A percentile compares a stretch with the other conserved stretches of the same genome.
phyloP scores from a whole-genome alignment of 768 basidiomycete species.

The Amanita rubescens region DNA sequence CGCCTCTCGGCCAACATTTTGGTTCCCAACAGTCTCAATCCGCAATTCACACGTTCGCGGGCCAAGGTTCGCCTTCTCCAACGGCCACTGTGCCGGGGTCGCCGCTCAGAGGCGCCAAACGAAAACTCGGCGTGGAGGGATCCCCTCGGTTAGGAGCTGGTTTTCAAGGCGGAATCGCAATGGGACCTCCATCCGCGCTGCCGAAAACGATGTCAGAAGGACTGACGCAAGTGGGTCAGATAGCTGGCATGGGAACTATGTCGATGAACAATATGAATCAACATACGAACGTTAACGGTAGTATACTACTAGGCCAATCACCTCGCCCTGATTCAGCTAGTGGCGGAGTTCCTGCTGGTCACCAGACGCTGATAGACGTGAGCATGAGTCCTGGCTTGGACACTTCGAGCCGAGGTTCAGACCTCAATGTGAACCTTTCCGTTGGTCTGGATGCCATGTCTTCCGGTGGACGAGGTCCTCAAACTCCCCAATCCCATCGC shows the following conservation, averaged over 20 bases:
- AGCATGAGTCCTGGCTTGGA: conserved; percentile 11
- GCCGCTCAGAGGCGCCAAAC: conserved; percentile 24
- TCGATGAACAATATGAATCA: conserved; percentile 12
- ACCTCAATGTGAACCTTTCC: conserved; percentile 17
- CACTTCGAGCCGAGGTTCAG: not conserved
- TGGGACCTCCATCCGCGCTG: conserved; percentile 16
- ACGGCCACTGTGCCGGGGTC: conserved; percentile 14
- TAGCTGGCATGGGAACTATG: conserved; percentile 12
- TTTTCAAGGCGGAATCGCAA: conserved; percentile 6
- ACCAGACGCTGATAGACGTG: conserved; percentile 3
- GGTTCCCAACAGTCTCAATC: conserved; percentile 8
- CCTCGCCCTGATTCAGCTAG: conserved; percentile 10
- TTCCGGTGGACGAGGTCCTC: conserved; percentile 9
- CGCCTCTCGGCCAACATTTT: conserved; percentile 10
- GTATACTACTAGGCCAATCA: conserved; percentile 9
- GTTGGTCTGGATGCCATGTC: conserved; percentile 13
- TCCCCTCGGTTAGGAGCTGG: conserved; percentile 14
- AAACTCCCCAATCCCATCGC: conserved; percentile 13
- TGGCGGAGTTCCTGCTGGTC: conserved; percentile 8
- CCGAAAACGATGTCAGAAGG: conserved; percentile 7
- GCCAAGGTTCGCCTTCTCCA: conserved; percentile 11
- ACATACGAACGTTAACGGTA: conserved; percentile 3
- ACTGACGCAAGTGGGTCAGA: conserved; percentile 5
- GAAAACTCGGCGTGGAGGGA: conserved; percentile 20
- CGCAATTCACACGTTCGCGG: not conserved